A percentile compares a stretch with the other conserved stretches of the same genome.
phyloP scores from a whole-genome alignment of 768 basidiomycete genomes.

The Trametes coccinea region DNA sequence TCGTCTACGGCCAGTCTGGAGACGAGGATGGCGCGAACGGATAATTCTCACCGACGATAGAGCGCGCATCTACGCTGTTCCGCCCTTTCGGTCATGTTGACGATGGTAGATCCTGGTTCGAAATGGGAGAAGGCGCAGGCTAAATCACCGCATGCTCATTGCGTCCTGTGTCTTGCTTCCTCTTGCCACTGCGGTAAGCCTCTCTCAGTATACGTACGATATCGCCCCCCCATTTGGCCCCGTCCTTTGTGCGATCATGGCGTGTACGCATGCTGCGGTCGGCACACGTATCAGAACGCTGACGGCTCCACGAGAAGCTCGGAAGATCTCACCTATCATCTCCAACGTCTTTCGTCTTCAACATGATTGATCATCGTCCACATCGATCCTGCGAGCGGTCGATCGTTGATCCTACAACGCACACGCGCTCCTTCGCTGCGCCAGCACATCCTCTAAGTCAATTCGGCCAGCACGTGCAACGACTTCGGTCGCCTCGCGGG shows the following conservation, averaged over 20 bases:
- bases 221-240: constrained; percentile 14
- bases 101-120: too few species aligned
- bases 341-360: constrained; percentile 45
- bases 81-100: too few species aligned
- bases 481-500: neutral
- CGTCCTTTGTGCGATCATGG: constrained; percentile 34
- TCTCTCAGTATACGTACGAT: too few species aligned
- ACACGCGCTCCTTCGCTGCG: neutral
- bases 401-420: neutral
- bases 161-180: too few species aligned
- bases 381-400: constrained; percentile 25
- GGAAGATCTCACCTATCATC: constrained; percentile 39
- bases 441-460: neutral
- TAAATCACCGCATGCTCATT: too few species aligned
- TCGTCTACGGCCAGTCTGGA: too few species aligned
- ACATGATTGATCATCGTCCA: constrained; percentile 48
- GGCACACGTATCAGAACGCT: neutral
- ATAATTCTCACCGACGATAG: too few species aligned
- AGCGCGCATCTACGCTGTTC: too few species aligned
- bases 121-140: too few species aligned
- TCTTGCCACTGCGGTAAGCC: too few species aligned
- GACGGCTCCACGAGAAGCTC: neutral
- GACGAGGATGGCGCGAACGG: too few species aligned
- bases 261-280: constrained; percentile 23
- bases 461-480: neutral